Evolutionary conservation across 768 basidiomycete species (phyloP).

Genomic region (Lentinula boryana): DNA sequence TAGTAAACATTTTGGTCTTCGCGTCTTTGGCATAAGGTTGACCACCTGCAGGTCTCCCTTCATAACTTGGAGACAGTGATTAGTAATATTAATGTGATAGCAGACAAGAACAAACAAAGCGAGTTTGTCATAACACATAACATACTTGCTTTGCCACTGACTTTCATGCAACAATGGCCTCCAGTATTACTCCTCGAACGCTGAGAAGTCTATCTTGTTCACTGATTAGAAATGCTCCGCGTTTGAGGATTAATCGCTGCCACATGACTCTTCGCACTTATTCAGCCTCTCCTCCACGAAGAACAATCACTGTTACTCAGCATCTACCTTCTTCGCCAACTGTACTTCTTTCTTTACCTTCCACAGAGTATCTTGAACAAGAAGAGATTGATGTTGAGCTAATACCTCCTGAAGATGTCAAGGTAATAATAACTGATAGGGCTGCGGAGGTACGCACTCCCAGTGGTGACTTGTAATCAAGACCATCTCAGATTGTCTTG

Average conservation of each 20-base stretch:
- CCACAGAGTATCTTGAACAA: slow-evolving; percentile 44
- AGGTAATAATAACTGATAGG: slow-evolving; percentile 59
- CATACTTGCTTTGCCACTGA: neutral
- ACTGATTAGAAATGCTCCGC: neutral
- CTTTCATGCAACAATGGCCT: slow-evolving; percentile 2
- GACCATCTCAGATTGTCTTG: neutral
- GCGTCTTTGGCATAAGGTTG: too few relatives aligned
- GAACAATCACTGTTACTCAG: slow-evolving; percentile 28
- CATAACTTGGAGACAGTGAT: too few relatives aligned
- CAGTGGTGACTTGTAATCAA: neutral
- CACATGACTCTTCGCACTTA: slow-evolving; percentile 10
- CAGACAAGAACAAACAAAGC: too few relatives aligned
- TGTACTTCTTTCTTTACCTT: slow-evolving; percentile 43
- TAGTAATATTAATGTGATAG: too few relatives aligned
- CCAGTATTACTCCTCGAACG: neutral
- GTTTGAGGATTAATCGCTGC: neutral
- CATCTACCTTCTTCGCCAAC: slow-evolving; percentile 43
- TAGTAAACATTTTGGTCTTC: too few relatives aligned
- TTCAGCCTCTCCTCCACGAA: slow-evolving; percentile 16
- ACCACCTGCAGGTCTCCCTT: too few relatives aligned
- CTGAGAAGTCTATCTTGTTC: neutral
- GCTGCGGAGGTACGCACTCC: slow-evolving; percentile 59
- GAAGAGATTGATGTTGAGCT: slow-evolving; percentile 63
- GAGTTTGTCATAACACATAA: too few relatives aligned
- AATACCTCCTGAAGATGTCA: slow-evolving; percentile 45